A percentile compares a stretch with the other conserved stretches of the same genome.
Conservation (phyloP, 1,284 basidiomycete species). For the Trichosporon inkin region DNA sequence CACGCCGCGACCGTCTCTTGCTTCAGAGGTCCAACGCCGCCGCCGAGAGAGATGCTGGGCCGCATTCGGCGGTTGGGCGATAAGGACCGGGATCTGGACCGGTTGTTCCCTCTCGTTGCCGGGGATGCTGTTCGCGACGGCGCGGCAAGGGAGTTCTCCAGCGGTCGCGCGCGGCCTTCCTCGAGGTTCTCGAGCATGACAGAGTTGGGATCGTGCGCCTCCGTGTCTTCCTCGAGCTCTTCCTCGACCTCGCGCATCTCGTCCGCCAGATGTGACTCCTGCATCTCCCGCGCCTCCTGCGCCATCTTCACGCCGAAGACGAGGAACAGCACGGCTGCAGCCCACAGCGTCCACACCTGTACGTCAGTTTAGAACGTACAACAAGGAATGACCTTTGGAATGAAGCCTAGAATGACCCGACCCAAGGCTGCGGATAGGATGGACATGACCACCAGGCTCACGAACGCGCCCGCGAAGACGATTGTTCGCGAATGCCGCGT, state of each 20-base stretch:
- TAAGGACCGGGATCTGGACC: not conserved
- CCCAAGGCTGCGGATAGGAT: slow-evolving; percentile 83
- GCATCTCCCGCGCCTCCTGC: slow-evolving; percentile 72
- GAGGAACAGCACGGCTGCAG: slow-evolving; percentile 76
- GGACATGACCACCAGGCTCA: slow-evolving; percentile 87
- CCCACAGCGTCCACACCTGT: slow-evolving; percentile 46
- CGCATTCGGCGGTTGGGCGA: slow-evolving; percentile 4
- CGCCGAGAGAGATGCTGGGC: slow-evolving; percentile 9
- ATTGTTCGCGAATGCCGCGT: slow-evolving; percentile 83
- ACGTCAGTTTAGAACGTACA: not conserved
- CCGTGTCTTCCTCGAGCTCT: slow-evolving; percentile 60
- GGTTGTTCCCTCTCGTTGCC: not conserved
- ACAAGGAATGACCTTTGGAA: slow-evolving; percentile 60
- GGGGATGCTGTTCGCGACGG: slow-evolving; percentile 1
- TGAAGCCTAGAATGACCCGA: slow-evolving; percentile 72
- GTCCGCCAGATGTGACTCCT: slow-evolving; percentile 68
- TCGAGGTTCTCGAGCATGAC: slow-evolving; percentile 45
- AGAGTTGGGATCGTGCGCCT: slow-evolving; percentile 29
- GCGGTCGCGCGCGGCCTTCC: slow-evolving; percentile 29
- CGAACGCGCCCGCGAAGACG: slow-evolving; percentile 87
- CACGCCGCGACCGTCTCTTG: slow-evolving; percentile 1
- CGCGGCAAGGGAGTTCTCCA: slow-evolving; percentile 15
- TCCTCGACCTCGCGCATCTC: slow-evolving; percentile 89
- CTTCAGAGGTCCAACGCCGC: slow-evolving; percentile 15
- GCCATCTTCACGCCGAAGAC: slow-evolving; percentile 83